Base-by-base conservation (phyloP, 139 green algal genomes). In the Astrephomene gubernaculifera region DNA sequence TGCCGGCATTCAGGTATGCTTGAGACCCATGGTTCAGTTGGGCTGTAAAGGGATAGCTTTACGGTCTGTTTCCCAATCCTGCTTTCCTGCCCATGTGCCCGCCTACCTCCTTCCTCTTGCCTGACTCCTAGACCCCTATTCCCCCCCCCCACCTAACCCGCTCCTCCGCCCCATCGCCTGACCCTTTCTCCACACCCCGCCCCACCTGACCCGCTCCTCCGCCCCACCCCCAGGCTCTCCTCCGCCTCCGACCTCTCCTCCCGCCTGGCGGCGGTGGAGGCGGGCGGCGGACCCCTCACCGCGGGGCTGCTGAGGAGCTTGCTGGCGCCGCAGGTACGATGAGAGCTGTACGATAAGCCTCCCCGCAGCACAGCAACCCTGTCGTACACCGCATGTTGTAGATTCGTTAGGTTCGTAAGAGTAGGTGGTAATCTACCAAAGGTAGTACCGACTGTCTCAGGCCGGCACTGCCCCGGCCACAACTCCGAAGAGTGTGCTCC, bases 1-100 rank as follows among this genome's bases (percentile, higher is more conserved):
- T 96, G 83, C 94, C 94, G 9, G 92, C 91, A 0, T 88, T 92
- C 57, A 61, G 72, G 89, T 60, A n/a, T n/a, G n/a, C n/a, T n/a
- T n/a, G n/a, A n/a, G n/a, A n/a, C n/a, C n/a, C n/a, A n/a, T n/a
- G n/a, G n/a, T n/a, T n/a, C n/a, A n/a, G n/a, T n/a, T n/a, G n/a
- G n/a, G n/a, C n/a, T n/a, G n/a, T n/a, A n/a, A n/a, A n/a, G n/a
- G n/a, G n/a, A n/a, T n/a, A n/a, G n/a, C n/a, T n/a, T n/a, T n/a
- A n/a, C n/a, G n/a, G n/a, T n/a, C n/a, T n/a, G 17, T 57, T 12
- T 17, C 49, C 12, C 49, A 57, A 12, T 57, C 12, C 17, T 12
- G 12, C 12, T 17, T 57, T 57, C 17, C 49, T 17, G 12, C 49
- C 12, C 12, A 57, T 57, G 49, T 57, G 12, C 12, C 17, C 49